Evolutionary conservation across 305 asterid species (phyloP).

Genomic region (Fraxinus angustifolia): DNA sequence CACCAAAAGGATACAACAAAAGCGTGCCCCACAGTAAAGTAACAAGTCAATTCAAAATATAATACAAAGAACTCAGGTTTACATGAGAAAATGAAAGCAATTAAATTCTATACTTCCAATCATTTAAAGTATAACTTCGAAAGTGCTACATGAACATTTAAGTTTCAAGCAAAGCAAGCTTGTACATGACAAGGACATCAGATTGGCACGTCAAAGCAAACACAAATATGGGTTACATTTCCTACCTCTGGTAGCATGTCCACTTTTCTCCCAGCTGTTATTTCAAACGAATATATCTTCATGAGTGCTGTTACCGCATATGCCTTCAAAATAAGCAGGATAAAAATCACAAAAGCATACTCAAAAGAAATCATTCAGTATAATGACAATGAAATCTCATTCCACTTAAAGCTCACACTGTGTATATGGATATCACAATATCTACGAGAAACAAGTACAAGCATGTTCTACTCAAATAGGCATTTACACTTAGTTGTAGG

Average conservation of each 20-base stretch:
- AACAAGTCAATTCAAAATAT: background rate
- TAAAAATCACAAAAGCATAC: conserved; percentile 17
- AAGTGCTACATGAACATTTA: conserved; percentile 2
- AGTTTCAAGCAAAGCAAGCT: background rate
- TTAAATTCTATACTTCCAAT: background rate
- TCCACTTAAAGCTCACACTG: background rate
- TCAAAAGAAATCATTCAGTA: conserved; percentile 9
- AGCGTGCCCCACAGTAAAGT: background rate
- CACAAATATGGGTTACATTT: conserved; percentile 11
- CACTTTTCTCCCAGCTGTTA: conserved; percentile 83
- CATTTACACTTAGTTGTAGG: background rate
- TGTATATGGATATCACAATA: background rate
- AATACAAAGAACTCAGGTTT: conserved; percentile 1
- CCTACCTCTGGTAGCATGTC: conserved; percentile 89
- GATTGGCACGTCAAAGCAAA: conserved; percentile 12
- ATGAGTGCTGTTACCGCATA: conserved; percentile 83
- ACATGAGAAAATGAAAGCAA: background rate
- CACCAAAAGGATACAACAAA: background rate
- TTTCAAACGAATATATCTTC: conserved; percentile 93
- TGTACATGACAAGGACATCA: background rate
- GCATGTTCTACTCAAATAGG: background rate
- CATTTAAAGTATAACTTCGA: background rate
- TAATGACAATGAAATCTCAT: background rate
- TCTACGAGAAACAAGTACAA: background rate
- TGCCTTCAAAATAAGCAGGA: conserved; percentile 55